Evolutionary conservation across 1,139 yeast species (phyloP), one percentile per base, ranked within the genome.

Genomic region (Hemisphaericaspora xylanilytica): DNA sequence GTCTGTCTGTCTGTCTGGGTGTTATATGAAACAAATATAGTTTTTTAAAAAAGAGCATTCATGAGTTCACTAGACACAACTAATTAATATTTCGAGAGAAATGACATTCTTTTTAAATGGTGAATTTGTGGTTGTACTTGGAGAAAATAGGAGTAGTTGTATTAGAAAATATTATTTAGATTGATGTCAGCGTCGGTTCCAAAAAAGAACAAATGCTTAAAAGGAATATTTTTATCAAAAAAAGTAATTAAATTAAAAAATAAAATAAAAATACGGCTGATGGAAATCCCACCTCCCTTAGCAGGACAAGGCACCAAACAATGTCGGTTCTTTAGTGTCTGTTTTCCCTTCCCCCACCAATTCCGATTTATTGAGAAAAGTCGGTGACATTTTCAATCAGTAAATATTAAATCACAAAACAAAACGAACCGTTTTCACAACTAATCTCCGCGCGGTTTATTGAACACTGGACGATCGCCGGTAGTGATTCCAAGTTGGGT

Each of bases 191-290:
- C n/a, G 30, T 25, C 28, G 36, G 36, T 22, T 25, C 31, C 16
- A 16, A 16, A 29, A 20, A 5, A 20, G 21, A 8, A 6, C 8
- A 6, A 8, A 6, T 5, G 8, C 8, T 8, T 20, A 20, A 20
- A 20, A 20, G 8, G 10, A 14, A 15, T 14, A 18, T 14, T 22
- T 22, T 24, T 22, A 18, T 24, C 26, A 26, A n/a, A 3, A n/a
- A 32, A 25, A 32, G 17, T 25, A 32, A 13, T n/a, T n/a, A n/a
- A n/a, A n/a, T n/a, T n/a, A 32, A 32, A 32, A 32, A 34, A 28
- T 27, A 17, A 34, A 22, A 12, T 18, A 29, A 22, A 18, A 28
- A 35, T 35, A 33, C 36, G 36, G 36, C 36, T 33, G 36, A 33
- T 25, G 16, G 24, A 20, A 30, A 32, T 14, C 4, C 5, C 15